Base-by-base conservation (phyloP, 2,329 filamentous ascomycete genomes). In the Colletotrichum tropicale region DNA sequence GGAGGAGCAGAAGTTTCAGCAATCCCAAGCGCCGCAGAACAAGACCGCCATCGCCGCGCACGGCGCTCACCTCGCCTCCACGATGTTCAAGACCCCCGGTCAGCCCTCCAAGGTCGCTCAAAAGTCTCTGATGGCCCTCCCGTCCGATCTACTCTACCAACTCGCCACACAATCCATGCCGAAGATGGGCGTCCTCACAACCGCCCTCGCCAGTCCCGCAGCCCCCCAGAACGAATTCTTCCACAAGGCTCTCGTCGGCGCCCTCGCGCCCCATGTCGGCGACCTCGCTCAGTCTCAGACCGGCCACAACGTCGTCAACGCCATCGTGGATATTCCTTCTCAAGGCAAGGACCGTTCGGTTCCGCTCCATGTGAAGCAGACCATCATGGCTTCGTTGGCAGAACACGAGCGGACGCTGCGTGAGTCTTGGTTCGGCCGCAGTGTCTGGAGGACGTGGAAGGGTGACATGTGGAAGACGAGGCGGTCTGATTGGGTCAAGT, bases 11-110 rank as follows among this genome's bases (percentile, higher is more conserved):
- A 83, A 84, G 64, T 80, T 81, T 12, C 80, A 84, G 52, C 84
- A 62, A n/a, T 62, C 58, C 30, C 58, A 87, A 32, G 82, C 84
- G 43, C 86, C 78, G 79, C 91, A 86, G 92, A 95, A 88, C 84
- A 95, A 82, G 70, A 84, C 87, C 34, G 87, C 88, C 34, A 83
- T 91, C 26, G 84, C 89, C 38, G 88, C 88, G 5, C 96, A 99
- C 86, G 95, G 94, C 75, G 95, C 95, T 24, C 89, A 98, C 62
- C 90, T 99, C 32, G 93, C 94, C 10, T 93, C 97, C 77, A 87
- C 94, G 6, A 94, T 99, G 87, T 91, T 98, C 66, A 86, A 91
- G 9, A 93, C 95, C 30, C 91, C 94, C 0, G 95, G 95, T 1
- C 84, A 90, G 1, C 87, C 96, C 3, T 89, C 91, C 72, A 91